These are phyloP conservation scores for Pleurotus platypus DNA, from an alignment of 768 basidiomycete species.

Conservation along the genomic window DNA sequence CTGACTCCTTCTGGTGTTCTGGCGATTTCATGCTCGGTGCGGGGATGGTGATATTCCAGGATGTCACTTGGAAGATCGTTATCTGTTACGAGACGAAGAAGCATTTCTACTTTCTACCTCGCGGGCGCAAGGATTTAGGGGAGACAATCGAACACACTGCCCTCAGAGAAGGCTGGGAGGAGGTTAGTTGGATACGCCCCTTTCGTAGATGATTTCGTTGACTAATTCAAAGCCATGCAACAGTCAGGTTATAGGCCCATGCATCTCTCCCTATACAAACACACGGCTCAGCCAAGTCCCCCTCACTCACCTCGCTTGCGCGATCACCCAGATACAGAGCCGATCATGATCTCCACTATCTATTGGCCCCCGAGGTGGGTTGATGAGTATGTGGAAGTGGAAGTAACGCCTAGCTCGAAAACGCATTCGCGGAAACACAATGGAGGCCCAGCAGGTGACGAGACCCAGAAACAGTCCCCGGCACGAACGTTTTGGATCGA, in stretches of 20 bases:
- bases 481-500: not conserved
- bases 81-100: conserved; percentile 37
- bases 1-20: conserved; percentile 42
- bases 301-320: conserved; percentile 16
- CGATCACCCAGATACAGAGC: conserved; percentile 31
- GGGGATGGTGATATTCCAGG: conserved; percentile 67
- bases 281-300: conserved; percentile 37
- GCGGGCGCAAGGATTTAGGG: conserved; percentile 63
- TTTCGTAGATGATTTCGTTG: too few species aligned
- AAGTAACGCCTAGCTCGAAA: too few species aligned
- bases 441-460: too few species aligned
- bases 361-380: conserved; percentile 20
- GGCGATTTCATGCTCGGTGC: conserved; percentile 54
- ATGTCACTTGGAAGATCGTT: conserved; percentile 48
- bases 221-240: not conserved
- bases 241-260: conserved; percentile 48
- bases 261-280: conserved; percentile 41
- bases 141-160: conserved; percentile 60
- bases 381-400: too few species aligned
- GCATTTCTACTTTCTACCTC: conserved; percentile 54
- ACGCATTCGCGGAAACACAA: too few species aligned
- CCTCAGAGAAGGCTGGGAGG: conserved; percentile 64
- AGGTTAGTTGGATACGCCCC: conserved; percentile 32
- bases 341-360: conserved; percentile 35
- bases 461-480: too few species aligned